Conservation (phyloP, 768 basidiomycete species). For the Lyophyllum atratum region DNA sequence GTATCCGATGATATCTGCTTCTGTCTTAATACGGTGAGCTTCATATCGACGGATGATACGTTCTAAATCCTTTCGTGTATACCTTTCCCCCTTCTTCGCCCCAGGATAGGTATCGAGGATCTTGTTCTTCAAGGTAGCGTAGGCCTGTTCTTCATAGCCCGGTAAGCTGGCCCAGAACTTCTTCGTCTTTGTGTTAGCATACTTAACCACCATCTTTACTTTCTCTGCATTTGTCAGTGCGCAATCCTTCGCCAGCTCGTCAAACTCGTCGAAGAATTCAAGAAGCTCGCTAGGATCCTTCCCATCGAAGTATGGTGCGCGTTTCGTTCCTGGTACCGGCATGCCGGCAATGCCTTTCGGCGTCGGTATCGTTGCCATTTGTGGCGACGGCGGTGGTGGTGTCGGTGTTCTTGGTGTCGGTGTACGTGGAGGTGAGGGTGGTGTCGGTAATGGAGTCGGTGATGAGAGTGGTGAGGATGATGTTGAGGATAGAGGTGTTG, state of each 20-base stretch:
- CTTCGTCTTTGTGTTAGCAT: slow-evolving; percentile 6
- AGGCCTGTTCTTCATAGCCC: neutral
- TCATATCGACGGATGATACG: neutral
- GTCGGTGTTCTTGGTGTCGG: neutral
- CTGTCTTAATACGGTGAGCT: neutral
- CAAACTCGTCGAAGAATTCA: slow-evolving; percentile 14
- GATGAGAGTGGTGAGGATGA: no score
- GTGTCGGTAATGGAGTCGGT: neutral
- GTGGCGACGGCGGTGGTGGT: neutral
- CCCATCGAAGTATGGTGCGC: slow-evolving; percentile 6
- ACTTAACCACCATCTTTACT: slow-evolving; percentile 7
- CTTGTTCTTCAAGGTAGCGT: neutral
- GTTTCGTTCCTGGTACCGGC: neutral
- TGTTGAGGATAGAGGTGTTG: no score
- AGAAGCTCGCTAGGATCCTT: neutral
- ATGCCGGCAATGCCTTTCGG: slow-evolving; percentile 6
- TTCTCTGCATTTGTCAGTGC: slow-evolving; percentile 10
- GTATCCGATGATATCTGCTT: neutral
- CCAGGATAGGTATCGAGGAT: slow-evolving; percentile 8
- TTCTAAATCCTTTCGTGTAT: neutral
- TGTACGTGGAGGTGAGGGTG: neutral
- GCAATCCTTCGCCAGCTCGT: slow-evolving; percentile 14
- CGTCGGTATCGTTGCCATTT: neutral
- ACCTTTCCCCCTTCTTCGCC: neutral
- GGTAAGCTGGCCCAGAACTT: slow-evolving; percentile 13